These are phyloP conservation scores for Silene conica DNA, from an alignment of 148 eudicot species.

Conservation along the genomic window DNA sequence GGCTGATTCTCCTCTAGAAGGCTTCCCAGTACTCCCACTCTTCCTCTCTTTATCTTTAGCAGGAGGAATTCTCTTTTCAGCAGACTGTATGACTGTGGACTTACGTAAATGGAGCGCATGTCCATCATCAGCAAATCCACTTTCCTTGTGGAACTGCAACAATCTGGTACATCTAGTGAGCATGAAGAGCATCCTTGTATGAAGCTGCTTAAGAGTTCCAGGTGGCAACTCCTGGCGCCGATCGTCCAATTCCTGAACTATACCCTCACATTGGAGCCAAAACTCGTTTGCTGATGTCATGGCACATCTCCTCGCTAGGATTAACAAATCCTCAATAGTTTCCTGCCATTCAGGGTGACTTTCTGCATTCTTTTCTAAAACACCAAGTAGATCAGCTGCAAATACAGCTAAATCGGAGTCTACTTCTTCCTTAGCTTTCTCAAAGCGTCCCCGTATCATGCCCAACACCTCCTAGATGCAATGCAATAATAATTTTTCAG, in stretches of 20 bases:
- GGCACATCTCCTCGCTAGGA: conserved; percentile 86
- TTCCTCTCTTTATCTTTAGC: conserved; percentile 37
- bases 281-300: conserved; percentile 90
- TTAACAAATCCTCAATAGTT: conserved; percentile 85
- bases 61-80: conserved; percentile 46
- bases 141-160: conserved; percentile 99
- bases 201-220: conserved; percentile 90
- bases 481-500: conserved; percentile 8
- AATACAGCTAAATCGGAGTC: conserved; percentile 86
- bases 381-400: conserved; percentile 92
- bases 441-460: conserved; percentile 86
- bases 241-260: conserved; percentile 95
- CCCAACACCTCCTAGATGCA: conserved; percentile 73
- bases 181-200: conserved; percentile 97
- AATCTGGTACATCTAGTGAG: conserved; percentile 94
- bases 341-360: conserved; percentile 94
- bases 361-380: conserved; percentile 89
- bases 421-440: conserved; percentile 99
- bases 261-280: conserved; percentile 98
- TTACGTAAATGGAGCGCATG: conserved; percentile 70
- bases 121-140: conserved; percentile 85
- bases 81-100: conserved; percentile 58
- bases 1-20: conserved; percentile 41
- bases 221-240: conserved; percentile 92
- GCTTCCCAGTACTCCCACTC: conserved; percentile 37